These are phyloP conservation scores for Xanthoconium stramineum DNA, from an alignment of 768 basidiomycete species.

Conservation along the genomic window DNA sequence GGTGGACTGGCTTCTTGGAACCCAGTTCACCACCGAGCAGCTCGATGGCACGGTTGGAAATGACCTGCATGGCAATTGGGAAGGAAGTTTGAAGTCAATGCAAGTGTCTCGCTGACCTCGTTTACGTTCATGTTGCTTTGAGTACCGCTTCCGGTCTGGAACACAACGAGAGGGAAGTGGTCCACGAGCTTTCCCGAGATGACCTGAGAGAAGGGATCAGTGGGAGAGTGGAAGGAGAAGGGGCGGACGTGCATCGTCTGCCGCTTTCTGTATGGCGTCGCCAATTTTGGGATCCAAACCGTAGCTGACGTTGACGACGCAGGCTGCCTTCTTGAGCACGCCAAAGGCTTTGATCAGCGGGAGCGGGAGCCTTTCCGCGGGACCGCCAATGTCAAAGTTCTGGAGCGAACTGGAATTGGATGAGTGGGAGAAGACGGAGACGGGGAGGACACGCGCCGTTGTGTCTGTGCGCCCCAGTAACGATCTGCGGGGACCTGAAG, in stretches of 20 bases:
- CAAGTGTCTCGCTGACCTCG: conserved; percentile 54
- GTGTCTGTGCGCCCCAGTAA: conserved; percentile 99
- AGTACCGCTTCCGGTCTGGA: conserved; percentile 98
- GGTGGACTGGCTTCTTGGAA: conserved; percentile 95
- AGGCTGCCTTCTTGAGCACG: conserved; percentile 95
- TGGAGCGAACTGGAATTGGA: conserved; percentile 66
- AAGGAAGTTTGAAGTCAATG: neutral
- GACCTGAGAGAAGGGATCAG: conserved; percentile 51
- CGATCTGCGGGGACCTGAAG: conserved; percentile 82
- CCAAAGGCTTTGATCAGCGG: conserved; percentile 99
- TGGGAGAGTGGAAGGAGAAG: neutral
- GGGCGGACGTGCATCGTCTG: conserved; percentile 73
- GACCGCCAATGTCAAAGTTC: conserved; percentile 98
- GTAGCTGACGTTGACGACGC: conserved; percentile 84
- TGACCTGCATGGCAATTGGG: conserved; percentile 48
- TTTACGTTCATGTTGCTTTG: conserved; percentile 99
- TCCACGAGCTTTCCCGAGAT: conserved; percentile 93
- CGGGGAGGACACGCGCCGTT: conserved; percentile 52
- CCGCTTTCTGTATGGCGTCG: conserved; percentile 85
- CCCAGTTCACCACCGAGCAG: conserved; percentile 93
- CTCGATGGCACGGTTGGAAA: conserved; percentile 98
- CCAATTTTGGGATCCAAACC: conserved; percentile 88
- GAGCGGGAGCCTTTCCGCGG: conserved; percentile 86
- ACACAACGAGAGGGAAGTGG: conserved; percentile 97
- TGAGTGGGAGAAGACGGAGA: conserved; percentile 5